Conservation (phyloP, 2,329 filamentous ascomycete species). For the Aspergillus sojae region DNA sequence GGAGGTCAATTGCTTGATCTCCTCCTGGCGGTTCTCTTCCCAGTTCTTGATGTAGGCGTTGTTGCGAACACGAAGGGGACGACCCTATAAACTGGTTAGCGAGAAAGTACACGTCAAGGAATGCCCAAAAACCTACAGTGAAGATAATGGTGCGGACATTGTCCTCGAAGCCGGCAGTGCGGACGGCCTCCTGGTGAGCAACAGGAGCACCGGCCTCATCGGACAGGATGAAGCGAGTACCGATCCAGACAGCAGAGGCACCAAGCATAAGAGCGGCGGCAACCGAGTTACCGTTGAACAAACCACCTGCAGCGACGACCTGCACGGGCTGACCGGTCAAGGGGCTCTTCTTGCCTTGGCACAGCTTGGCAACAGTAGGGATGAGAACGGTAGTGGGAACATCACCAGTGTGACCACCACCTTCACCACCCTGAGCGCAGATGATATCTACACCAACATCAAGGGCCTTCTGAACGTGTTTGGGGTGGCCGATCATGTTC, state of each 20-base stretch:
- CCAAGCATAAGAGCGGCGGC: slow-evolving; percentile 92
- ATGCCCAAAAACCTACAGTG: slow-evolving; percentile 56
- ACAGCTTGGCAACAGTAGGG: slow-evolving; percentile 82
- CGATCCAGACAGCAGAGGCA: slow-evolving; percentile 91
- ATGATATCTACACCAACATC: slow-evolving; percentile 93
- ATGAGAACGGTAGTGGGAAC: slow-evolving; percentile 91
- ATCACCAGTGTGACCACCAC: slow-evolving; percentile 93
- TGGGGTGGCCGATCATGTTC: slow-evolving; percentile 99
- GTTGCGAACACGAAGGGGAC: slow-evolving; percentile 87
- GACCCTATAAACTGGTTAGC: slow-evolving; percentile 56
- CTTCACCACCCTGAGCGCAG: slow-evolving; percentile 97
- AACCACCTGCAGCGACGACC: slow-evolving; percentile 89
- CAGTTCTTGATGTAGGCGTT: slow-evolving; percentile 95
- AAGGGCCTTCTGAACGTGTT: slow-evolving; percentile 96
- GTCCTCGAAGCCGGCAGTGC: slow-evolving; percentile 89
- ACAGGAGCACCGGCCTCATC: slow-evolving; percentile 94
- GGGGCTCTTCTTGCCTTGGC: slow-evolving; percentile 79
- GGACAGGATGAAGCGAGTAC: slow-evolving; percentile 90
- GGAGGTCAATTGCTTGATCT: slow-evolving; percentile 88
- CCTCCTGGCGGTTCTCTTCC: slow-evolving; percentile 85
- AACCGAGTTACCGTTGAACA: slow-evolving; percentile 88
- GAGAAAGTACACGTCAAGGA: neutral
- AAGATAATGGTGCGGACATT: slow-evolving; percentile 98
- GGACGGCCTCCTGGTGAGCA: slow-evolving; percentile 92
- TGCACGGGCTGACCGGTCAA: slow-evolving; percentile 86